phyloP scores from a whole-genome alignment of 257 asterid genomes.

The Cordia subcordata region DNA sequence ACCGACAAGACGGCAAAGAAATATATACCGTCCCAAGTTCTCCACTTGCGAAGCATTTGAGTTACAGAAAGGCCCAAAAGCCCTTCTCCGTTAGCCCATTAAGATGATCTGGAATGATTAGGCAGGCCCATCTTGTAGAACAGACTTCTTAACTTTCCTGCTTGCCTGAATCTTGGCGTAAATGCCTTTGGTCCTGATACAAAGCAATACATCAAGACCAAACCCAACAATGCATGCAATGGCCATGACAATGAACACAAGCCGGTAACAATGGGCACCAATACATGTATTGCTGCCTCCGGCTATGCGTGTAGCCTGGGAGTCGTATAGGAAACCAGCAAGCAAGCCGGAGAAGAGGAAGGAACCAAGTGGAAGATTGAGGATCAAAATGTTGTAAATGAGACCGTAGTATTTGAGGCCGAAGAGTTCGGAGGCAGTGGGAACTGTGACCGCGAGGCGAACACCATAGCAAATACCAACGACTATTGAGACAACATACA shows the following conservation, averaged over 20 bases:
- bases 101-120: no score
- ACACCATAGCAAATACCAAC: conserved; percentile 46
- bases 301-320: conserved; percentile 26
- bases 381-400: conserved; percentile 37
- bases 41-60: no score
- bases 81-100: no score
- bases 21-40: no score
- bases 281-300: conserved; percentile 38
- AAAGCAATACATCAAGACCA: conserved; percentile 26
- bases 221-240: conserved; percentile 37
- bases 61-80: no score
- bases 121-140: no score
- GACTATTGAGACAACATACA: conserved; percentile 36
- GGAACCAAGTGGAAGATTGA: conserved; percentile 43
- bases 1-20: no score
- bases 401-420: conserved; percentile 43
- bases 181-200: conserved; percentile 27
- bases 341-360: conserved; percentile 50
- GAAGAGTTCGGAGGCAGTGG: conserved; percentile 43
- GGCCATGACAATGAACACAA: conserved; percentile 43
- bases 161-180: conserved; percentile 30
- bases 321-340: conserved; percentile 35
- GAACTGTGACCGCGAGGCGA: conserved; percentile 42
- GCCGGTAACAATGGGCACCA: conserved; percentile 41
- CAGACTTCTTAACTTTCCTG: conserved; percentile 26